Evolutionary conservation across 768 basidiomycete species (phyloP).

Genomic region (Kwoniella sp.): DNA sequence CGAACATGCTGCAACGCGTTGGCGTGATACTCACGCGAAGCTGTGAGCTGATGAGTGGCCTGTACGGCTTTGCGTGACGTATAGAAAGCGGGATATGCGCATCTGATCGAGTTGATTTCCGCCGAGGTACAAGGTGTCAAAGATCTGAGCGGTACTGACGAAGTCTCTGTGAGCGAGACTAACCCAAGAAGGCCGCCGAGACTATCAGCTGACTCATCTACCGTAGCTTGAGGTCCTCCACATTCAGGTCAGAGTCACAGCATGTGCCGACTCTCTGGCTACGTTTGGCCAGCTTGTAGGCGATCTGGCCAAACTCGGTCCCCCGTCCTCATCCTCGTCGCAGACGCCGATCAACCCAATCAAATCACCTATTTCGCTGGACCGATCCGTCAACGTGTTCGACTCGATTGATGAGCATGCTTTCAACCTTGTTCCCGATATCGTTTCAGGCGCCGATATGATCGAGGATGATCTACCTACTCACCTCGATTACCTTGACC

Average conservation of each 20-base stretch:
- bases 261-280: conserved; percentile 56
- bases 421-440: conserved; percentile 72
- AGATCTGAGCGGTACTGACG: conserved; percentile 24
- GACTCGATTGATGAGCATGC: conserved; percentile 73
- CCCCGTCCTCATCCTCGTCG: not conserved
- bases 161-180: conserved; percentile 27
- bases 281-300: conserved; percentile 41
- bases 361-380: conserved; percentile 21
- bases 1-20: not conserved
- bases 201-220: not conserved
- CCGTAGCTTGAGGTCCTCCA: conserved; percentile 35
- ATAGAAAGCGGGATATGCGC: conserved; percentile 47
- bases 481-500: conserved; percentile 84
- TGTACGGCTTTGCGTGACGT: conserved; percentile 53
- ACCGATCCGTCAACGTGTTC: conserved; percentile 46
- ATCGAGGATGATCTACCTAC: conserved; percentile 87
- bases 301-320: conserved; percentile 41
- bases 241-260: conserved; percentile 34
- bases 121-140: conserved; percentile 32
- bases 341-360: conserved; percentile 10
- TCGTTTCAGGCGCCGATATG: conserved; percentile 82
- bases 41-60: conserved; percentile 3
- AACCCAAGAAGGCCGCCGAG: no score
- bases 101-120: conserved; percentile 32
- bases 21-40: not conserved